Evolutionary conservation across 768 basidiomycete species (phyloP).

Genomic region (Suillus subalutaceus): DNA sequence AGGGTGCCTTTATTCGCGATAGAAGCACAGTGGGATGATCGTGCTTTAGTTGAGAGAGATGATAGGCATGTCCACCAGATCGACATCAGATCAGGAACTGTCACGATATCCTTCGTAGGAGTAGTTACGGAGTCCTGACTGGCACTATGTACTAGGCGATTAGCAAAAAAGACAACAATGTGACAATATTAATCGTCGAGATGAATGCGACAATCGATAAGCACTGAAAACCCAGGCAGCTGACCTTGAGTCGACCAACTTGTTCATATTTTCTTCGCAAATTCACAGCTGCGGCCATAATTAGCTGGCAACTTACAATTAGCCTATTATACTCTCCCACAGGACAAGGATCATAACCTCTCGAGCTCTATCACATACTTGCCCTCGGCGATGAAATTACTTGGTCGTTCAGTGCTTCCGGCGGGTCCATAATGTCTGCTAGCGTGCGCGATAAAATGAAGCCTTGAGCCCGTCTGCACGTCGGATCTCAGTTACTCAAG

Average conservation of each 20-base stretch:
- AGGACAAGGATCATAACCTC: not conserved
- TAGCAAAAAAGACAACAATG: not conserved
- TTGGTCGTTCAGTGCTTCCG: not conserved
- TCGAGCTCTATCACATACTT: not conserved
- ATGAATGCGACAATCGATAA: not conserved
- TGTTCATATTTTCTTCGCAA: not conserved
- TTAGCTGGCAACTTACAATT: not conserved
- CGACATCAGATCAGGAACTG: slow-evolving; percentile 17
- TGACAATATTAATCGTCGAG: not conserved
- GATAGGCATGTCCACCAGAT: slow-evolving; percentile 34
- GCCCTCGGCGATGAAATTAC: not conserved
- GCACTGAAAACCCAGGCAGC: not conserved
- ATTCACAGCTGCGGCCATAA: not conserved
- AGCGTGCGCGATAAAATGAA: not conserved
- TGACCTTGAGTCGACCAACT: not conserved
- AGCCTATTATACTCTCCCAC: not conserved
- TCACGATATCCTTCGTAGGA: not conserved
- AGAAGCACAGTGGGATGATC: slow-evolving; percentile 47
- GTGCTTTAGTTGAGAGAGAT: slow-evolving; percentile 24
- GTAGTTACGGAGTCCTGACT: not conserved
- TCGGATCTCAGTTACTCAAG: not conserved
- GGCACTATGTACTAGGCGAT: not conserved
- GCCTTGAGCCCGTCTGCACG: not conserved
- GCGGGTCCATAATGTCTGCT: not conserved
- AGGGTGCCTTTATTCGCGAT: slow-evolving; percentile 31